These are phyloP conservation scores for Kodamaea ohmeri DNA, from an alignment of 1,139 yeast species.

Conservation along the genomic window DNA sequence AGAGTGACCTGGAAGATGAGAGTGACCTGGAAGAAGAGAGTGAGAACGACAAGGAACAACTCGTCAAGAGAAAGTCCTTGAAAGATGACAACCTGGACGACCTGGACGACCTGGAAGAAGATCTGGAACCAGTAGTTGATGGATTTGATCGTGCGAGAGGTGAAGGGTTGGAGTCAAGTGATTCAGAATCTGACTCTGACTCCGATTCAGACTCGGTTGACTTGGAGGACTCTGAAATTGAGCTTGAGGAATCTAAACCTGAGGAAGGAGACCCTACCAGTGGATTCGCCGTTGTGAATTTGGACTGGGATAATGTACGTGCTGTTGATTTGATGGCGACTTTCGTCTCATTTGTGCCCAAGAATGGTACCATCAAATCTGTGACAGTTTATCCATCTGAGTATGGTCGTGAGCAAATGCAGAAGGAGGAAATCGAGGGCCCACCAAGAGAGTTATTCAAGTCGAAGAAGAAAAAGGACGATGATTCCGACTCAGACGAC, in stretches of 20 bases:
- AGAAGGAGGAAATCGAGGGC: constrained; percentile 84
- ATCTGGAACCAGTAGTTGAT: constrained; percentile 23
- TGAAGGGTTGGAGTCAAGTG: constrained; percentile 45
- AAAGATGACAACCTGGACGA: constrained; percentile 13
- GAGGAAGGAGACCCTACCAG: constrained; percentile 84
- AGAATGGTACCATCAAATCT: constrained; percentile 65
- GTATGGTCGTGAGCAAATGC: constrained; percentile 91
- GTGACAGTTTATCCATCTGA: constrained; percentile 87
- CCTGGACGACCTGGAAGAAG: constrained; percentile 14
- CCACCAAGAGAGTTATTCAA: constrained; percentile 84
- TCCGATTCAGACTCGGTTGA: constrained; percentile 24
- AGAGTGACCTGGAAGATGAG: constrained; percentile 16
- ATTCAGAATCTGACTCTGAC: constrained; percentile 31
- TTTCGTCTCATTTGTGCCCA: constrained; percentile 81
- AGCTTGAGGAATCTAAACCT: constrained; percentile 58
- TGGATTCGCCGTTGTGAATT: constrained; percentile 85
- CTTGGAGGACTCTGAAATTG: constrained; percentile 44
- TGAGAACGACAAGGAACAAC: neutral
- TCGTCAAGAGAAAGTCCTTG: constrained; percentile 17
- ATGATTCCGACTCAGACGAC: constrained; percentile 41
- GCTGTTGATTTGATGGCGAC: constrained; percentile 90
- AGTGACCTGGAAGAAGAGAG: constrained; percentile 4
- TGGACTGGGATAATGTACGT: constrained; percentile 94
- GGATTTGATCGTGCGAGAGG: constrained; percentile 66
- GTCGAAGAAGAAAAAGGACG: constrained; percentile 23